Conservation (phyloP, 202 grass and related monocot genomes). For the Carex arenaria region DNA sequence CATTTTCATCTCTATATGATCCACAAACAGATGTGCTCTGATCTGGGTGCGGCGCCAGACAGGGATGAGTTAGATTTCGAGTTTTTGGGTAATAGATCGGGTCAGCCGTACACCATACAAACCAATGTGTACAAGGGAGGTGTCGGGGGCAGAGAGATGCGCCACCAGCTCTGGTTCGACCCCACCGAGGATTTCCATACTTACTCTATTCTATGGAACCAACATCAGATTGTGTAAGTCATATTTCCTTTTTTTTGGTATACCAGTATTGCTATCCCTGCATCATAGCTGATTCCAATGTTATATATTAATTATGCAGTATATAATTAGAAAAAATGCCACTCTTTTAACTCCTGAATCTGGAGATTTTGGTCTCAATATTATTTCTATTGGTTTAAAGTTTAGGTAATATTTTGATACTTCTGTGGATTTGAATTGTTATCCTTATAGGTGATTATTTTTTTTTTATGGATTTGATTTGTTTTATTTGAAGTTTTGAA, state of each 20-base stretch:
- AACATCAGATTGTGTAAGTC: conserved; percentile 80
- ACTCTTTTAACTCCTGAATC: neutral
- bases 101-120: conserved; percentile 96
- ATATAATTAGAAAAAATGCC: neutral
- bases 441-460: neutral
- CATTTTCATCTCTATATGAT: neutral
- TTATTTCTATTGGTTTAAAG: neutral
- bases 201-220: conserved; percentile 93
- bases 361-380: neutral
- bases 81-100: conserved; percentile 89
- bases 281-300: neutral
- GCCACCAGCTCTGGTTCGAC: conserved; percentile 96
- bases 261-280: neutral
- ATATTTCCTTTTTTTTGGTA: neutral
- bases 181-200: conserved; percentile 89
- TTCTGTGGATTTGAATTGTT: neutral
- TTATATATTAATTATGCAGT: neutral
- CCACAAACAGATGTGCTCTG: conserved; percentile 77
- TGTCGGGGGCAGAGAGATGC: conserved; percentile 84
- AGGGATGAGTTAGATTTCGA: conserved; percentile 89
- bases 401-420: neutral
- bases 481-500: neutral
- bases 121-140: conserved; percentile 92
- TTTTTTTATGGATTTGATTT: neutral
- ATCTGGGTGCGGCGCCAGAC: conserved; percentile 62